Percentiles rank a stretch among this genome's conserved stretches.
These are phyloP conservation scores for Ajuga reptans DNA, from an alignment of 305 asterid genomes.

Conservation along the genomic window DNA sequence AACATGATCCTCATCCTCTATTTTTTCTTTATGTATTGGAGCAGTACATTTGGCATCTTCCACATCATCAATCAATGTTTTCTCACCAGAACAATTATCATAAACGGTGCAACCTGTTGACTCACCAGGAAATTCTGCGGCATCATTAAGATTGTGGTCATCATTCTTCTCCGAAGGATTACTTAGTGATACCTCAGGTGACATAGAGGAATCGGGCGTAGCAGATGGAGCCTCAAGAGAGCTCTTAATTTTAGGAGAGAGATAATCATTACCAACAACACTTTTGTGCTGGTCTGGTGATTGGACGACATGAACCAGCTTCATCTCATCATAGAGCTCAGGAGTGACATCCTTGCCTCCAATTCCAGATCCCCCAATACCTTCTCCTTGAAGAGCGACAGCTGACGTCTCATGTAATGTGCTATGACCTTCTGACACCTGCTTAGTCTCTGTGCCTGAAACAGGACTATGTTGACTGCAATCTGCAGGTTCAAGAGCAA, in stretches of 20 bases:
- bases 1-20: constrained; percentile 28
- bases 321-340: constrained; percentile 22
- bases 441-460: constrained; percentile 28
- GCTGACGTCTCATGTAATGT: constrained; percentile 27
- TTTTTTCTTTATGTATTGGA: constrained; percentile 24
- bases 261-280: constrained; percentile 27
- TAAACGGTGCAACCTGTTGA: constrained; percentile 21
- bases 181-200: constrained; percentile 17
- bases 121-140: constrained; percentile 25
- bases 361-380: constrained; percentile 19
- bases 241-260: constrained; percentile 26
- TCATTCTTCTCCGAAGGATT: constrained; percentile 25
- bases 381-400: constrained; percentile 29
- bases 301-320: constrained; percentile 26
- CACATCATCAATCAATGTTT: constrained; percentile 30
- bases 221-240: constrained; percentile 26
- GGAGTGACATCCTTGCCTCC: constrained; percentile 14
- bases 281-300: constrained; percentile 27
- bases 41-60: constrained; percentile 27
- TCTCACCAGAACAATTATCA: constrained; percentile 29
- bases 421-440: constrained; percentile 28
- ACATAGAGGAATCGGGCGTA: constrained; percentile 24
- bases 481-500: constrained; percentile 32
- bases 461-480: constrained; percentile 24
- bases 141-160: constrained; percentile 24